Conservation (phyloP, 106 monocot genomes). For the Chionographis japonica region DNA sequence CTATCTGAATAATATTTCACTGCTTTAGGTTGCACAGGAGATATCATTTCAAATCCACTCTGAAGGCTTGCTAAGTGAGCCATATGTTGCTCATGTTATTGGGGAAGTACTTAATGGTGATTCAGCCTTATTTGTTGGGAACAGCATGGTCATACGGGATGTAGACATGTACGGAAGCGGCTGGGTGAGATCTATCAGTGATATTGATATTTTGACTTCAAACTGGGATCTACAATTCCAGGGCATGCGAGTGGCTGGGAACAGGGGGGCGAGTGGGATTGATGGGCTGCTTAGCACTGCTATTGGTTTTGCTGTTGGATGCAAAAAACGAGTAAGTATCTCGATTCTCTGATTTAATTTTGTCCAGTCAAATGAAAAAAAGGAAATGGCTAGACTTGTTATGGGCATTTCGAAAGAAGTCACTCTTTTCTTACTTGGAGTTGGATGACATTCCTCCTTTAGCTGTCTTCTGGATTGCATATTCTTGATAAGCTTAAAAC, state of each 20-base stretch:
- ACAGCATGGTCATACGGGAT: constrained; percentile 93
- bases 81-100: constrained; percentile 75
- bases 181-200: constrained; percentile 18
- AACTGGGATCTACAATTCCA: constrained; percentile 28
- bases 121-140: constrained; percentile 79
- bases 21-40: constrained; percentile 59
- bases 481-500: too few species aligned
- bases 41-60: constrained; percentile 64
- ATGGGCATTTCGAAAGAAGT: too few species aligned
- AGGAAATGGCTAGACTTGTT: too few species aligned
- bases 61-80: constrained; percentile 68
- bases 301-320: constrained; percentile 79
- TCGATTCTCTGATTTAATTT: constrained; percentile 9
- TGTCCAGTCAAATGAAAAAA: too few species aligned
- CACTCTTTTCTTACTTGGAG: too few species aligned
- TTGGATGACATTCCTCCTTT: too few species aligned
- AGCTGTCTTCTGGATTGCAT: too few species aligned
- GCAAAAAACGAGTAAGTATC: constrained; percentile 55
- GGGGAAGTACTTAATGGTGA: constrained; percentile 37
- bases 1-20: background rate
- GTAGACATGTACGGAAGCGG: constrained; percentile 85
- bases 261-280: constrained; percentile 97
- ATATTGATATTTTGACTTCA: constrained; percentile 1
- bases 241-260: constrained; percentile 64
- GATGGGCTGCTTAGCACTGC: constrained; percentile 94